Evolutionary conservation across 306 rosid genomes (phyloP).

Genomic region (Amphicarpaea edgeworthii): DNA sequence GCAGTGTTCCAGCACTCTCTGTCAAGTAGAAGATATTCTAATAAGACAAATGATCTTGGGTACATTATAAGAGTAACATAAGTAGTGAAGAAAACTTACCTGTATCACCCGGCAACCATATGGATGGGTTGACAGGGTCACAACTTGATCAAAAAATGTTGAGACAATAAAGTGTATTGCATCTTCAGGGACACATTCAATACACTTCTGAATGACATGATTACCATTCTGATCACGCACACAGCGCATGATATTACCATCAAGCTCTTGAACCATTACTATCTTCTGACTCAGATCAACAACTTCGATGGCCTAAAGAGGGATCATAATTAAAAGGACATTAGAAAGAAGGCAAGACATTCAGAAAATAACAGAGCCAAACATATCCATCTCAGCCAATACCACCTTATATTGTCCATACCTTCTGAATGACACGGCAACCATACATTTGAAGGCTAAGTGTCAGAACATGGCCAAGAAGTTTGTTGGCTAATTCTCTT

Average conservation of each 20-base stretch:
- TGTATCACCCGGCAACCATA: conserved; percentile 98
- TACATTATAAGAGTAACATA: not conserved
- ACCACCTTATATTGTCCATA: no score
- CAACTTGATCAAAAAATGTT: conserved; percentile 89
- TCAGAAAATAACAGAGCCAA: no score
- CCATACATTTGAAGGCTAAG: conserved; percentile 99
- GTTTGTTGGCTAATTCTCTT: conserved; percentile 93
- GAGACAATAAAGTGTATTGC: conserved; percentile 75
- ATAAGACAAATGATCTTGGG: not conserved
- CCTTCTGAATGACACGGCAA: conserved; percentile 79
- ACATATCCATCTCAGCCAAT: no score
- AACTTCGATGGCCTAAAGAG: conserved; percentile 90
- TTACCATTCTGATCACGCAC: conserved; percentile 99
- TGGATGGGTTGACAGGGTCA: conserved; percentile 92
- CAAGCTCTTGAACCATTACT: conserved; percentile 92
- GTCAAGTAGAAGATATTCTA: conserved; percentile 40
- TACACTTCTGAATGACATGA: conserved; percentile 95
- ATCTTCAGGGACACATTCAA: conserved; percentile 62
- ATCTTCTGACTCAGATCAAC: conserved; percentile 94
- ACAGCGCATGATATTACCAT: conserved; percentile 90
- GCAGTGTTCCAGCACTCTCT: conserved; percentile 97
- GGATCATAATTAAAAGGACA: no score
- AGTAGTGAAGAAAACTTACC: conserved; percentile 47
- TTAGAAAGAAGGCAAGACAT: no score
- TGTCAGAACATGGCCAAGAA: conserved; percentile 77